phyloP scores from a whole-genome alignment of 306 rosid genomes.

The Astragalus glycyphyllos region DNA sequence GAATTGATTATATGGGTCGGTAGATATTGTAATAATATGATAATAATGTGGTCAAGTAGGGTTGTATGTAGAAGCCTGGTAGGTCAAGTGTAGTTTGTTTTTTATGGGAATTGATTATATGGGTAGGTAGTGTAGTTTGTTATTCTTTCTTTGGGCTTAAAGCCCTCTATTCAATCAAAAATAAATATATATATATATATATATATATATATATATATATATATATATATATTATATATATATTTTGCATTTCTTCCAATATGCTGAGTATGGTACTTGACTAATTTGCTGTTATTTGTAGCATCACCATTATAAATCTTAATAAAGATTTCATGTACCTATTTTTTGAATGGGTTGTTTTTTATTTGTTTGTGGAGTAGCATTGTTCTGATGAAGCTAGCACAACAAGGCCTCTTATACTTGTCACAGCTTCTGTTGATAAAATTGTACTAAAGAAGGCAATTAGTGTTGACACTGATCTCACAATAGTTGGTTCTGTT shows the following conservation, averaged over 20 bases:
- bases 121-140: no score
- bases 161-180: no score
- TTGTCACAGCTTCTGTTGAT: slow-evolving; percentile 95
- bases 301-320: background rate
- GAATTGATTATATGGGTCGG: slow-evolving; percentile 5
- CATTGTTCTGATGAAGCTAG: slow-evolving; percentile 83
- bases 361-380: slow-evolving; percentile 52
- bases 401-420: slow-evolving; percentile 86
- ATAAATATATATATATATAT: no score
- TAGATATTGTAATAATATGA: slow-evolving; percentile 1
- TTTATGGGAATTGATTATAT: no score
- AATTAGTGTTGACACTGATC: slow-evolving; percentile 78
- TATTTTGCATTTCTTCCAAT: slow-evolving; percentile 24
- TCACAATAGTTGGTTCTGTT: slow-evolving; percentile 86
- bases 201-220: no score
- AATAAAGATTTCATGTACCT: slow-evolving; percentile 14
- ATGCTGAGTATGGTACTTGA: slow-evolving; percentile 6
- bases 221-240: no score
- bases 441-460: slow-evolving; percentile 89
- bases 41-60: slow-evolving; percentile 14
- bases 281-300: slow-evolving; percentile 32
- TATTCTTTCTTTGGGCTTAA: no score
- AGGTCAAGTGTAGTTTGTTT: slow-evolving; percentile 35
- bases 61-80: slow-evolving; percentile 9
- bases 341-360: slow-evolving; percentile 24